Percentiles rank a stretch among this genome's conserved stretches.
Conservation (phyloP, 305 asterid genomes). For the Fraxinus latifolia region DNA sequence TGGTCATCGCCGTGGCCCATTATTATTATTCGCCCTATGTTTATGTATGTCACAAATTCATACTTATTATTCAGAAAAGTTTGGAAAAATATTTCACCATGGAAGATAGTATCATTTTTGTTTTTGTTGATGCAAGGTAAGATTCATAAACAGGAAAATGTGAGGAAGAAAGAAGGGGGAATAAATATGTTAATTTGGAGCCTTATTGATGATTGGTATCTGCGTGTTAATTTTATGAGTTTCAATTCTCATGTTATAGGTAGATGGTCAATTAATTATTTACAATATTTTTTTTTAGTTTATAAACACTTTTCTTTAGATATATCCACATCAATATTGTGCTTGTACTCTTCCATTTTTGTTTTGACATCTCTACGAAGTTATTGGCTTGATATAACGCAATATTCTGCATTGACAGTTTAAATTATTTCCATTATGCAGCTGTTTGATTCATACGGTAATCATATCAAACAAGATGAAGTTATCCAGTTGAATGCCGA, state of each 20-base stretch:
- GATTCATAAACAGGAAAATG: neutral
- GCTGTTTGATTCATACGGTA: conserved; percentile 54
- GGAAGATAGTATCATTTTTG: neutral
- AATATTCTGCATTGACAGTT: neutral
- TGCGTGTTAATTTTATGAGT: neutral
- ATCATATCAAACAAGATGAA: conserved; percentile 53
- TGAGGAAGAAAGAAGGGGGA: neutral
- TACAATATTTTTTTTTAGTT: neutral
- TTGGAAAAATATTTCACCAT: neutral
- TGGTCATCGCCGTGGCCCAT: neutral
- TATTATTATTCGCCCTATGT: neutral
- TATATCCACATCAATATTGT: neutral
- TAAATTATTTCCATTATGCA: conserved; percentile 23
- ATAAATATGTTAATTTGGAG: neutral
- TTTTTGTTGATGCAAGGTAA: neutral
- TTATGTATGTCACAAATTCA: neutral
- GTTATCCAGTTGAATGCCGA: conserved; percentile 36
- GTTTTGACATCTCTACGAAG: neutral
- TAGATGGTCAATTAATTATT: neutral
- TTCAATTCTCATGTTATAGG: neutral
- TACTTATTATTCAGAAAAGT: neutral
- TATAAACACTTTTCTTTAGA: neutral
- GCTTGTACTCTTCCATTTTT: neutral
- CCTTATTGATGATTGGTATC: neutral
- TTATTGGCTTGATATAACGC: neutral